Base-by-base conservation (phyloP, 2,329 filamentous ascomycete genomes). In the Emydomyces testavorans region DNA sequence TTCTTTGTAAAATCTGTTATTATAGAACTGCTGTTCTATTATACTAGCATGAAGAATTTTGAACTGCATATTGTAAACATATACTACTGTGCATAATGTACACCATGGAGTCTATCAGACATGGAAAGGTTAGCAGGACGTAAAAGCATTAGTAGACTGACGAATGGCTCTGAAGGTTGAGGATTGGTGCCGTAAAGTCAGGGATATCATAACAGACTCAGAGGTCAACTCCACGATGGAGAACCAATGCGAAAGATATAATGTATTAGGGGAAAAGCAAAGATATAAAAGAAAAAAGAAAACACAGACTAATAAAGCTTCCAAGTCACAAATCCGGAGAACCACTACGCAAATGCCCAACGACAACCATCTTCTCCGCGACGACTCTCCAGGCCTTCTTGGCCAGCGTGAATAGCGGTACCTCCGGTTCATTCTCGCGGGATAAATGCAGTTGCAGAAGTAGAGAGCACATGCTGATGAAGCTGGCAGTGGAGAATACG, bases 401-500 rank as follows among this genome's bases (percentile, higher is more conserved):
- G 36, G 67, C 69, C 62, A 74, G 65, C 15, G 69, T 65, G 48
- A 79, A 69, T 20, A 80, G 60, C 1, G 79, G 79, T 46, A 81
- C 72, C 46, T 77, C 68, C 6, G 77, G 74, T 59, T 82, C 79
- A 53, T 80, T 76, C 48, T 75, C 70, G 21, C 78, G 72, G 50
- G 75, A 76, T 48, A 76, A 65, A 61, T 87, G 80, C 47, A 84
- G 72, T 60, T 86, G 80, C 7, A 78, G 65, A 16, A 88, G 71
- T 43, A 88, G 66, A 8, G 76, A 75, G 46, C 79, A 75, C 79
- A 88, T 84, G 66, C 78, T 85, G 57, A 85, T 74, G 66, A 85
- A 87, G 65, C 80, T 84, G 31, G 82, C 80, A 53, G 84, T 78
- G 44, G 81, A 85, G 60, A 88, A 85, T 54, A 87, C 80, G 56